Base-by-base conservation (phyloP, 2,329 filamentous ascomycete genomes). In the Penicillium oxalicum region DNA sequence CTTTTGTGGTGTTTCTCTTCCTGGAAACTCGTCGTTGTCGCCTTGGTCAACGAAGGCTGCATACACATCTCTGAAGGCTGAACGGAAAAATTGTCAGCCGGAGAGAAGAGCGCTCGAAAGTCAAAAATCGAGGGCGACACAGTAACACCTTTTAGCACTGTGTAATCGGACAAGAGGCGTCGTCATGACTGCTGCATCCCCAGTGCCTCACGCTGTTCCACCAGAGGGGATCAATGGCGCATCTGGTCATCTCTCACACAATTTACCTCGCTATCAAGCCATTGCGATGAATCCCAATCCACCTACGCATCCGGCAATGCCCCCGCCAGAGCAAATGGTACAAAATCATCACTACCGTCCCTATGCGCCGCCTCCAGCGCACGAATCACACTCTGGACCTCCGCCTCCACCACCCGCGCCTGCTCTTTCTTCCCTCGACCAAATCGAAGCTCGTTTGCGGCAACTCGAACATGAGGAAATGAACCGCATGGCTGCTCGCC, bases 381-480 rank as follows among this genome's bases (percentile, higher is more conserved):
- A 63, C 51, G 63, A 65, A 34, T 56, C 55, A 11, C 59, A 58
- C 34, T 38, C 48, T 11, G 52, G 48, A 33, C 62, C 63, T n/a
- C 45, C 55, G 13, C 57, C 55, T 28, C 55, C 55, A 2, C 60
- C 62, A 5, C 58, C 55, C 3, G 47, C 60, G 5, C 57, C 60
- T 40, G 53, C 33, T 26, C 55, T 61, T 36, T 54, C 55, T 5
- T 57, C 62, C 35, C 53, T 70, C 47, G 68, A 70, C 43, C 66
- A 70, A 41, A 70, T 70, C 33, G 68, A 70, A 54, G 54, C 57
- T 39, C 67, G 68, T 2, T 50, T 70, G 48, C 61, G 66, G 29
- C 68, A 70, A 50, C 54, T 70, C 53, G 68, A 70, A 49, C 64
- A 70, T 46, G 68, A 70, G 56, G 68, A 70, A 48, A 67, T 66